A percentile compares a stretch with the other conserved stretches of the same genome.
phyloP scores from a whole-genome alignment of 495 filamentous ascomycete species.

The Daldinia caldariorum region DNA sequence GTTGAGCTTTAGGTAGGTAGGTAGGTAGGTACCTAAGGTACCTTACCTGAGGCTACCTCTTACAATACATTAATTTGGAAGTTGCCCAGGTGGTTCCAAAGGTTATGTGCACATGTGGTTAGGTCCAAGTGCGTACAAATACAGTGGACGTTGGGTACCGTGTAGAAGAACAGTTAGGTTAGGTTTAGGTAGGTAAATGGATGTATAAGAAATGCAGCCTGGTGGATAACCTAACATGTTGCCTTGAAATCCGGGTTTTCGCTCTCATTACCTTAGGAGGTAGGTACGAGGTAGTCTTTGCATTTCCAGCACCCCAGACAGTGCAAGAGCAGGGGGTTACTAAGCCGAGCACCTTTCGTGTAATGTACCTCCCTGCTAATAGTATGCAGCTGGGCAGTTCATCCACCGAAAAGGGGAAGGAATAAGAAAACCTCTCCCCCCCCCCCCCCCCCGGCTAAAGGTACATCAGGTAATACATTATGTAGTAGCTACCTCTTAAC shows the following conservation, averaged over 20 bases:
- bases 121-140: background rate
- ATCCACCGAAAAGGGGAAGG: slow-evolving; percentile 4
- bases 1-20: background rate
- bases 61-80: background rate
- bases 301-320: slow-evolving; percentile 39
- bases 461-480: slow-evolving; percentile 1
- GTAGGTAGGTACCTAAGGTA: background rate
- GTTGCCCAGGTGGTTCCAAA: too few relatives aligned
- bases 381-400: background rate
- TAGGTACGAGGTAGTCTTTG: slow-evolving; percentile 25
- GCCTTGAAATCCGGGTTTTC: slow-evolving; percentile 45
- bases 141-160: too few relatives aligned
- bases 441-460: too few relatives aligned
- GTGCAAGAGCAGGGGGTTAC: slow-evolving; percentile 32
- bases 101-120: background rate
- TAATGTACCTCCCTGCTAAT: too few relatives aligned
- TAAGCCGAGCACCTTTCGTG: slow-evolving; percentile 3
- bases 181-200: too few relatives aligned
- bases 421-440: slow-evolving; percentile 3
- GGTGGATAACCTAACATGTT: slow-evolving; percentile 37
- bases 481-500: background rate
- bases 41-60: background rate
- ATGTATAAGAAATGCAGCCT: slow-evolving; percentile 34
- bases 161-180: too few relatives aligned
- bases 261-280: slow-evolving; percentile 39